These are phyloP conservation scores for Vigna radiata DNA, from an alignment of 306 rosid species.

Conservation along the genomic window DNA sequence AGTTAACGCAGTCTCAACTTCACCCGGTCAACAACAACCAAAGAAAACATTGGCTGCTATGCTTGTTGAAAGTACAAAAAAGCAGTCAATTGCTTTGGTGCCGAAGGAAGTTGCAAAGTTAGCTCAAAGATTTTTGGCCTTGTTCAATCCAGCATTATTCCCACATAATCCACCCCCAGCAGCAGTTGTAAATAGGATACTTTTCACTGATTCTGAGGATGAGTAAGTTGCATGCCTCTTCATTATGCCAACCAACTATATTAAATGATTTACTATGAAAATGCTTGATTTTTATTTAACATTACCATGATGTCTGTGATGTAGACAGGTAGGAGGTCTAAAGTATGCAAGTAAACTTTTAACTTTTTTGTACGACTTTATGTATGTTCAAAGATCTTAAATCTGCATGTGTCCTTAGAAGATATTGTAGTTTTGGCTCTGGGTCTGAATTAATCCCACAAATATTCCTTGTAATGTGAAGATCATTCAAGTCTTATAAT, in stretches of 20 bases:
- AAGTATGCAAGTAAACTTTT: constrained; percentile 19
- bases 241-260: constrained; percentile 31
- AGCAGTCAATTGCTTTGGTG: constrained; percentile 86
- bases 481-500: background rate
- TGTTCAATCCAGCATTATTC: constrained; percentile 85
- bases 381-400: constrained; percentile 6
- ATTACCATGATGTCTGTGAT: background rate
- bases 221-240: constrained; percentile 70
- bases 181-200: constrained; percentile 75
- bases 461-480: background rate
- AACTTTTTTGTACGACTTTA: constrained; percentile 1
- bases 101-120: constrained; percentile 80
- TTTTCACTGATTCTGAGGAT: constrained; percentile 95
- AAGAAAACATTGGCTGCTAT: constrained; percentile 90
- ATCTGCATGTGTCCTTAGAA: background rate
- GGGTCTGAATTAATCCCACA: background rate
- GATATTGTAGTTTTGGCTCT: background rate
- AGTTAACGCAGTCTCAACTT: constrained; percentile 50
- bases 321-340: constrained; percentile 8
- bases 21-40: constrained; percentile 64
- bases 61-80: constrained; percentile 91
- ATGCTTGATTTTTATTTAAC: constrained; percentile 11
- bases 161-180: constrained; percentile 89
- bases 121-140: constrained; percentile 70
- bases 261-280: constrained; percentile 35